phyloP scores from a whole-genome alignment of 2,329 filamentous ascomycete genomes.

The Annulohypoxylon truncatum region DNA sequence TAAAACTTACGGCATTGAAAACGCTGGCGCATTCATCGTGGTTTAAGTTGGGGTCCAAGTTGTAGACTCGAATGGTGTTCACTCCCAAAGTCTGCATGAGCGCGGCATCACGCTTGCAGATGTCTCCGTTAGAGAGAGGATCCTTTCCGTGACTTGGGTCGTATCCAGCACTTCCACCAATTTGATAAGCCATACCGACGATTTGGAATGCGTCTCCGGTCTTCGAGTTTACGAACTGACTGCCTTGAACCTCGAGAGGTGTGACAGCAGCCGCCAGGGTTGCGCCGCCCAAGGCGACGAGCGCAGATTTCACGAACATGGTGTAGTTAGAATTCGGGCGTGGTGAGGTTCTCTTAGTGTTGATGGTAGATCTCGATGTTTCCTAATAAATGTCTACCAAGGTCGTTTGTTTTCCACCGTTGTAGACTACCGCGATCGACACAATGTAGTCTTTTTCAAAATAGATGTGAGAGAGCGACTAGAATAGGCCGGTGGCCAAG shows the following conservation, averaged over 20 bases:
- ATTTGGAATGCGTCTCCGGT: constrained; percentile 73
- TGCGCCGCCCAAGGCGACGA: constrained; percentile 65
- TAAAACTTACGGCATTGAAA: constrained; percentile 69
- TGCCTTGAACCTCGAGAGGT: constrained; percentile 66
- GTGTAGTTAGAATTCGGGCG: neutral
- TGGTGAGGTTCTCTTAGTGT: constrained; percentile 2
- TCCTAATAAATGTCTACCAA: constrained; percentile 21
- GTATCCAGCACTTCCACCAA: constrained; percentile 72
- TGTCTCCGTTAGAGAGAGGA: constrained; percentile 67
- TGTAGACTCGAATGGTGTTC: constrained; percentile 78
- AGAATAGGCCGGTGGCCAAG: constrained; percentile 34
- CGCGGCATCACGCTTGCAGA: constrained; percentile 73
- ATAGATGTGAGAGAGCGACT: constrained; percentile 39
- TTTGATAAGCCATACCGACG: constrained; percentile 76
- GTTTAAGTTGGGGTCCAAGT: constrained; percentile 73
- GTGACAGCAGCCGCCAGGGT: constrained; percentile 67
- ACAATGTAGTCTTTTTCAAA: constrained; percentile 31
- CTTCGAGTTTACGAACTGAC: constrained; percentile 69
- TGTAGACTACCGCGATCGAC: constrained; percentile 15
- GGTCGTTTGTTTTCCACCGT: constrained; percentile 17
- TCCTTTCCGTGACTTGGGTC: constrained; percentile 65
- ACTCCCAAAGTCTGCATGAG: constrained; percentile 73
- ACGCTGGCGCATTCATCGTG: constrained; percentile 75
- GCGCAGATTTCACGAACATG: constrained; percentile 56
- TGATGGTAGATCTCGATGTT: constrained; percentile 11